These are phyloP conservation scores for Suillus lakei DNA, from an alignment of 768 basidiomycete species.

Conservation along the genomic window DNA sequence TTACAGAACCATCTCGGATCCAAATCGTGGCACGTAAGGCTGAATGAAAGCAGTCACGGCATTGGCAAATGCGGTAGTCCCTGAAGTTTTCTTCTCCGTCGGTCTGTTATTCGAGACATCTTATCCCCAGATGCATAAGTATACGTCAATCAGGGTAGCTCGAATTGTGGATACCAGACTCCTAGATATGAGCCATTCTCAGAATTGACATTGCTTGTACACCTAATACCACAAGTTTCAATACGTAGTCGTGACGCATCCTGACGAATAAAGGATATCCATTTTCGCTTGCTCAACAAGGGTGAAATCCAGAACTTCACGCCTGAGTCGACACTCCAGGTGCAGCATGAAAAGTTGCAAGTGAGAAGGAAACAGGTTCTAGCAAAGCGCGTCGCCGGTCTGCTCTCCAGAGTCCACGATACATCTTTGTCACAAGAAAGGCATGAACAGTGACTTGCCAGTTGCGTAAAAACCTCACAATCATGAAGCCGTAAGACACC, in stretches of 20 bases:
- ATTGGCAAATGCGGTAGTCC: not conserved
- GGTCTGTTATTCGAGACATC: not conserved
- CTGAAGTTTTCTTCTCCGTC: not conserved
- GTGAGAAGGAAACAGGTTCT: slow-evolving; percentile 1
- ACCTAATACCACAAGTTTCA: not conserved
- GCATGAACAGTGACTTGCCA: slow-evolving; percentile 6
- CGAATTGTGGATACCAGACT: not conserved
- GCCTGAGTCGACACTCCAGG: not conserved
- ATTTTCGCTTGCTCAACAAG: not conserved
- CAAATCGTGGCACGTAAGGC: not conserved
- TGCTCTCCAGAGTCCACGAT: slow-evolving; percentile 4
- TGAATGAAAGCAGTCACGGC: not conserved
- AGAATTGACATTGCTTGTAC: not conserved
- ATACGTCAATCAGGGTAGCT: not conserved
- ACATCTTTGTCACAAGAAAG: slow-evolving; percentile 7
- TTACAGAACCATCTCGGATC: not conserved
- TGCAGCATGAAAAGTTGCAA: not conserved
- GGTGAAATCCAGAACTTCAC: not conserved
- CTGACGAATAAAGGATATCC: not conserved
- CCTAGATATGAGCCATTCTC: not conserved
- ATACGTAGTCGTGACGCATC: not conserved
- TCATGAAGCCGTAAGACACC: slow-evolving; percentile 4
- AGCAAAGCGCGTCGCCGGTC: not conserved
- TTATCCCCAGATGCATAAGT: not conserved
- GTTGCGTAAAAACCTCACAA: slow-evolving; percentile 5